Evolutionary conservation across 1,284 basidiomycete species (phyloP).

Genomic region (Fistulinella staudtii): DNA sequence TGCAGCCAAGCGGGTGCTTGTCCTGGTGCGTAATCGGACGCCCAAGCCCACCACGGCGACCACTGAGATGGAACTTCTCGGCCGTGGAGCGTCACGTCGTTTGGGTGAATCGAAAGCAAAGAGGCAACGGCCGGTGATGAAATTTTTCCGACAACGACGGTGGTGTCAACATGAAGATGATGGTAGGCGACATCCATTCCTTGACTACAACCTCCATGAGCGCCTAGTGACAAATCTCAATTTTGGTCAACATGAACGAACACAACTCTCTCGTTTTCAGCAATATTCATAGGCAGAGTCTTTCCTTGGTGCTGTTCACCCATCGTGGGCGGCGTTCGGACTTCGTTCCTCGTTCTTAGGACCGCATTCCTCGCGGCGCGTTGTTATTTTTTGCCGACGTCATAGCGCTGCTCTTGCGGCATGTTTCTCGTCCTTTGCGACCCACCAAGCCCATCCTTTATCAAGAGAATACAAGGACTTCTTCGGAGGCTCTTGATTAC

Average conservation of each 20-base stretch:
- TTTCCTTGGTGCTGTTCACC: too few species aligned
- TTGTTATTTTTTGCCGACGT: slow-evolving; percentile 32
- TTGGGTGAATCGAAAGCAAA: slow-evolving; percentile 28
- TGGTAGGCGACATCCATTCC: background rate
- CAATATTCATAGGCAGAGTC: too few species aligned
- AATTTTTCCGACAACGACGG: slow-evolving; percentile 15
- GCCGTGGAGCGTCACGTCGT: slow-evolving; percentile 19
- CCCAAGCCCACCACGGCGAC: slow-evolving; percentile 32
- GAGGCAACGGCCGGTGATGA: slow-evolving; percentile 18
- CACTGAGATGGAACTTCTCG: slow-evolving; percentile 16
- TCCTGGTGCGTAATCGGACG: slow-evolving; percentile 7
- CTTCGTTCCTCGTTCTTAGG: too few species aligned
- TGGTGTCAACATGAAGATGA: slow-evolving; percentile 2
- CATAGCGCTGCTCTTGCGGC: slow-evolving; percentile 33
- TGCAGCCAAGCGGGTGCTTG: slow-evolving; percentile 24
- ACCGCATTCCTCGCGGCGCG: too few species aligned
- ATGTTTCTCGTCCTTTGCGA: slow-evolving; percentile 38
- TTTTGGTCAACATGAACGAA: too few species aligned
- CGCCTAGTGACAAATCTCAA: background rate
- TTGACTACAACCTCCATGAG: too few species aligned
- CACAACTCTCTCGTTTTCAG: too few species aligned
- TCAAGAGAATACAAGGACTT: slow-evolving; percentile 55
- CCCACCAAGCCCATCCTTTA: slow-evolving; percentile 36
- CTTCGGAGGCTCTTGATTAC: slow-evolving; percentile 49
- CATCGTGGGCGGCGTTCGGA: too few species aligned